These are phyloP conservation scores for Gossypium davidsonii DNA, from an alignment of 441 rosid species.

Conservation along the genomic window DNA sequence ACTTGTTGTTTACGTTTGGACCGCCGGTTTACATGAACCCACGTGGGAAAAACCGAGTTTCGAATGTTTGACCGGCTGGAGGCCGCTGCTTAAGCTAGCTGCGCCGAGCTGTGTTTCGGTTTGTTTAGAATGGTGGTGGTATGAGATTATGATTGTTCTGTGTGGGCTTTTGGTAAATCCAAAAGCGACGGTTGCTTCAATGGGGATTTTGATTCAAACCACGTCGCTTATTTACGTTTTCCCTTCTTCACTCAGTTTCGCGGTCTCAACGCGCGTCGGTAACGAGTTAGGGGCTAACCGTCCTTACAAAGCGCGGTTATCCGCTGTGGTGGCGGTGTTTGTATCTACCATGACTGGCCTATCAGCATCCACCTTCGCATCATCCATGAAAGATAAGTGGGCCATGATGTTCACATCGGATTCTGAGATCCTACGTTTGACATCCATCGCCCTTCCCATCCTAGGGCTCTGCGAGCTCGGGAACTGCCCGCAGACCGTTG, in stretches of 20 bases:
- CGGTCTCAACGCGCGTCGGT: conserved; percentile 68
- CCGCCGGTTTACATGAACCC: conserved; percentile 36
- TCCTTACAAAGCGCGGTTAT: conserved; percentile 47
- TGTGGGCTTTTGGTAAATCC: conserved; percentile 60
- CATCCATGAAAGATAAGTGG: conserved; percentile 60
- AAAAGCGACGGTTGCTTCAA: conserved; percentile 55
- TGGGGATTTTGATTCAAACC: conserved; percentile 68
- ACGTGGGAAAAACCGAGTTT: conserved; percentile 52
- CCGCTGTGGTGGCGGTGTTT: conserved; percentile 60
- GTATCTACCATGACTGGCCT: conserved; percentile 52
- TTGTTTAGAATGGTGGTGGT: conserved; percentile 87
- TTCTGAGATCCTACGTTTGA: conserved; percentile 52
- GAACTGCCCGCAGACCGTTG: conserved; percentile 91
- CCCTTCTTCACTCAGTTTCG: conserved; percentile 61
- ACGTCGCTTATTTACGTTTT: conserved; percentile 65
- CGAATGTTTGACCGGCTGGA: conserved; percentile 62
- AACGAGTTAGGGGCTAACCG: conserved; percentile 60
- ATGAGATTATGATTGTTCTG: conserved; percentile 67
- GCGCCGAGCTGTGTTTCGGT: conserved; percentile 76
- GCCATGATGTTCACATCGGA: conserved; percentile 71
- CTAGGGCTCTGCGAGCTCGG: conserved; percentile 88
- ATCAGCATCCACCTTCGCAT: conserved; percentile 60
- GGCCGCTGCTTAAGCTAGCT: conserved; percentile 49
- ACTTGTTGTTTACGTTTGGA: conserved; percentile 49
- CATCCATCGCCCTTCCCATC: conserved; percentile 76